phyloP scores from a whole-genome alignment of 371 early-diverging fungal species.

The Coemansia sp. region DNA sequence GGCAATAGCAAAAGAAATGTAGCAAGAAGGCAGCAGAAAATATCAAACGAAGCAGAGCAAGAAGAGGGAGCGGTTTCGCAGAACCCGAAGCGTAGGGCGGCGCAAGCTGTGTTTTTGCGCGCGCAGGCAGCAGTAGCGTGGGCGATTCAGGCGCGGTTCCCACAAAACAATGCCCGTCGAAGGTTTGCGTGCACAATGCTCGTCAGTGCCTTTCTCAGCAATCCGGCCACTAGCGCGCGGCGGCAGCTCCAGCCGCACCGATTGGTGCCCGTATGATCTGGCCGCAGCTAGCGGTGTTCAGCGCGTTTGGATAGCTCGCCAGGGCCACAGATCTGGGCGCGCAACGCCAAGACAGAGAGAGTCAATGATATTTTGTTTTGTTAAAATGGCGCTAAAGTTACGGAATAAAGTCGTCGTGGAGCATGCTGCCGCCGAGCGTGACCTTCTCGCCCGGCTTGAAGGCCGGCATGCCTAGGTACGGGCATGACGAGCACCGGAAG shows the following conservation, averaged over 20 bases:
- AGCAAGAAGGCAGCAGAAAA: background rate
- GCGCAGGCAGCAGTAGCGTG: conserved; percentile 5
- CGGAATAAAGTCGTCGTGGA: conserved; percentile 58
- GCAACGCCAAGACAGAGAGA: background rate
- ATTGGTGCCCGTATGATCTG: too few species aligned
- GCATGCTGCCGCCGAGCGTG: conserved; percentile 65
- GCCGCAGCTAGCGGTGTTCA: too few species aligned
- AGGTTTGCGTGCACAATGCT: conserved; percentile 6
- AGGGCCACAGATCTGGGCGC: too few species aligned
- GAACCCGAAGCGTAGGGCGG: background rate
- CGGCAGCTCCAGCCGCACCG: background rate
- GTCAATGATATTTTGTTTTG: background rate
- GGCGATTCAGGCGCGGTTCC: conserved; percentile 14
- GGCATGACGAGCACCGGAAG: conserved; percentile 97
- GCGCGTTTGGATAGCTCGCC: too few species aligned
- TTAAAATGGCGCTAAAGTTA: background rate
- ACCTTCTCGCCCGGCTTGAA: conserved; percentile 97
- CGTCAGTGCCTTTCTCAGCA: conserved; percentile 2
- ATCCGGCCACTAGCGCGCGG: conserved; percentile 3
- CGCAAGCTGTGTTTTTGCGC: conserved; percentile 11
- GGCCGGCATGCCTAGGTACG: conserved; percentile 98
- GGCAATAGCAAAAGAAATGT: background rate
- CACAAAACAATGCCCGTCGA: conserved; percentile 10
- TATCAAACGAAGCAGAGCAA: conserved; percentile 1
- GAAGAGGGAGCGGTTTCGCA: background rate